These are phyloP conservation scores for Boletus holoroseus DNA, from an alignment of 1,284 basidiomycete genomes.

Conservation along the genomic window DNA sequence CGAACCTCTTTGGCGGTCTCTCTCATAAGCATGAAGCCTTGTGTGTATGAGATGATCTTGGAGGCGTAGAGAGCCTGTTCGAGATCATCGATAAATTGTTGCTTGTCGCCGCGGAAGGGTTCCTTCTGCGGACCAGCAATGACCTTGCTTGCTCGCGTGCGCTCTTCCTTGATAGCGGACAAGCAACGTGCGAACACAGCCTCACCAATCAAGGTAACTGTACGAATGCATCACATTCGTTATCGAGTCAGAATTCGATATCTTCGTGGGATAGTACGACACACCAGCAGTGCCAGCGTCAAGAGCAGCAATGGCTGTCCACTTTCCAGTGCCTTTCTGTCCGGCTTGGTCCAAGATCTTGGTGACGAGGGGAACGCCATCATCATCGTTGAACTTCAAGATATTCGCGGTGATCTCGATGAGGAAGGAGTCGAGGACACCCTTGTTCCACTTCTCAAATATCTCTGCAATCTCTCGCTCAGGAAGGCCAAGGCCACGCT, in stretches of 20 bases:
- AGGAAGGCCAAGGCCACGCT: slow-evolving; percentile 83
- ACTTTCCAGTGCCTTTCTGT: slow-evolving; percentile 99
- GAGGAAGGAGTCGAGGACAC: slow-evolving; percentile 98
- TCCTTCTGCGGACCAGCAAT: slow-evolving; percentile 88
- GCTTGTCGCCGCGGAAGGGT: slow-evolving; percentile 95
- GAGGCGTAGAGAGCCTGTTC: slow-evolving; percentile 99
- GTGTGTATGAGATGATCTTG: slow-evolving; percentile 99
- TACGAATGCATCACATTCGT: slow-evolving; percentile 14
- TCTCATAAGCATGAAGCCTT: slow-evolving; percentile 99
- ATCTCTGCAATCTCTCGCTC: slow-evolving; percentile 88
- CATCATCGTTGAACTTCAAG: slow-evolving; percentile 93
- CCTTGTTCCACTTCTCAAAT: slow-evolving; percentile 94
- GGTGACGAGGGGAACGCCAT: slow-evolving; percentile 83
- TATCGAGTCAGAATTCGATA: slow-evolving; percentile 8
- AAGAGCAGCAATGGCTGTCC: slow-evolving; percentile 98
- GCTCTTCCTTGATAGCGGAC: slow-evolving; percentile 97
- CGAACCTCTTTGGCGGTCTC: slow-evolving; percentile 92
- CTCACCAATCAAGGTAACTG: slow-evolving; percentile 97
- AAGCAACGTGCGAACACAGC: slow-evolving; percentile 99
- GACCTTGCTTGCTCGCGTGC: slow-evolving; percentile 86
- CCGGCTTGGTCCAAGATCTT: slow-evolving; percentile 97
- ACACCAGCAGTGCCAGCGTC: slow-evolving; percentile 87
- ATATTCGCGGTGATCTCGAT: slow-evolving; percentile 98
- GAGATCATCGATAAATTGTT: slow-evolving; percentile 98
- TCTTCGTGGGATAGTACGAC: slow-evolving; percentile 23